These are phyloP conservation scores for Fusarium veterinarium DNA, from an alignment of 2,329 filamentous ascomycete genomes.

Conservation along the genomic window DNA sequence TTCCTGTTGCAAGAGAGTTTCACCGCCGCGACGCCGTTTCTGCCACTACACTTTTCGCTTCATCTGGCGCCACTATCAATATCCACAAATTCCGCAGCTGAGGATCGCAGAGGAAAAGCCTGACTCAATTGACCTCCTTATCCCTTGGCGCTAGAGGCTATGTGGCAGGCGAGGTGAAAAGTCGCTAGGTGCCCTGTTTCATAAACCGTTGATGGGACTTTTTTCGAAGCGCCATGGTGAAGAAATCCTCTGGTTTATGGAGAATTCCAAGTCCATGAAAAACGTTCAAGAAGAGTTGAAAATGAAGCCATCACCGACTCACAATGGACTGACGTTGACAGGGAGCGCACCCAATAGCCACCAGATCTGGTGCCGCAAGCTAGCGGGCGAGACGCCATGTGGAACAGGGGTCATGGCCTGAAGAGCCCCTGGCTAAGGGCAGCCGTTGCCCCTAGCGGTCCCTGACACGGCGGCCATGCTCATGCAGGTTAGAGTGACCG, in stretches of 20 bases:
- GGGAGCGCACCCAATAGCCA: slow-evolving; percentile 9
- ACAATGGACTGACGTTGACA: slow-evolving; percentile 37
- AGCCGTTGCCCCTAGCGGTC: slow-evolving; percentile 27
- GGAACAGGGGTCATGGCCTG: slow-evolving; percentile 32
- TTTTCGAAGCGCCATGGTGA: neutral
- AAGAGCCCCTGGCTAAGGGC: slow-evolving; percentile 35
- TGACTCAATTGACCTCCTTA: slow-evolving; percentile 12
- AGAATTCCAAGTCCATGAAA: slow-evolving; percentile 11
- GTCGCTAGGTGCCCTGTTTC: slow-evolving; percentile 28
- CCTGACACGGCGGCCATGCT: slow-evolving; percentile 27
- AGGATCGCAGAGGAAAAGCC: neutral
- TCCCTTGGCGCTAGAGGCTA: slow-evolving; percentile 13
- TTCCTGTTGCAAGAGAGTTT: slow-evolving; percentile 42
- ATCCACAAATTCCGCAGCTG: slow-evolving; percentile 1
- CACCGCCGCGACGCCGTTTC: slow-evolving; percentile 35
- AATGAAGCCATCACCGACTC: slow-evolving; percentile 46
- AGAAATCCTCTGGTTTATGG: neutral
- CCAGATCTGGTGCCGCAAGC: slow-evolving; percentile 7
- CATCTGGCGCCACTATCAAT: slow-evolving; percentile 16
- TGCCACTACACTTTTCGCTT: slow-evolving; percentile 16
- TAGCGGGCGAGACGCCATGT: slow-evolving; percentile 32
- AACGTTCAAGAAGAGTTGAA: slow-evolving; percentile 33
- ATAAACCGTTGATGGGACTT: neutral
- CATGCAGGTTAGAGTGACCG: slow-evolving; percentile 31
- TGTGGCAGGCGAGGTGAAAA: neutral